Base-by-base conservation (phyloP, 2,329 filamentous ascomycete genomes). In the Pleoardoris graminearum region DNA sequence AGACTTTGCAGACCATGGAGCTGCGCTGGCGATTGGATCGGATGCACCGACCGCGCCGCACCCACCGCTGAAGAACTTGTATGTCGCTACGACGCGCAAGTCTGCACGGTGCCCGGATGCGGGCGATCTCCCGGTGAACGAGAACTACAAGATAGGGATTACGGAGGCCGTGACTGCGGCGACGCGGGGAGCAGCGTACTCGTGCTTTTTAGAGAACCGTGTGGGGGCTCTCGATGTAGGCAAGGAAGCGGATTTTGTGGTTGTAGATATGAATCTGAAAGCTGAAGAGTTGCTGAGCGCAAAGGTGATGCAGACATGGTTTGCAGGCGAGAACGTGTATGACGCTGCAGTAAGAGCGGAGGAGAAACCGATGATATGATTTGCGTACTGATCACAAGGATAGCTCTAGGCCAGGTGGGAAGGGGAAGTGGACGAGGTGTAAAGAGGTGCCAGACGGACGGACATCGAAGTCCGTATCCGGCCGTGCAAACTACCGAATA, bases 41-140 rank as follows among this genome's bases (percentile, higher is more conserved):
- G 84, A 87, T 57, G 77, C 82, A 0, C 84, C 84, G 0, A 86
- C 84, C 0, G 83, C 84, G 1, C 81, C 82, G 1, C 79, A 82
- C 58, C 63, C 75, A 1, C 77, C 82, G 7, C 70, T 85, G 37
- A 76, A 75, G 2, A 86, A 86, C 53, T 57, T 85, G 5, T 85
- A 85, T 62, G 77, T 84, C 3, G 84, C 82, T 0, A 82, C 82
- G 1, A 86, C 82, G 17, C 73, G 84, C 33, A 76, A 75, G 36
- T 84, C 81, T 1, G 82, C 81, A 7, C 70, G 80, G 4, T 78
- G 84, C 57, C 78, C 78, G 0, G 69, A 68, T 19, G 67, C 60
- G 2, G 59, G 48, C 1, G 65, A 75, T 30, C 71, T 70, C 4
- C 71, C 73, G 0, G 76, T 84, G 0, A 85, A 85, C 57, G 75